Evolutionary conservation across 2,329 filamentous ascomycete genomes (phyloP).

Genomic region (Colletotrichum sp.): DNA sequence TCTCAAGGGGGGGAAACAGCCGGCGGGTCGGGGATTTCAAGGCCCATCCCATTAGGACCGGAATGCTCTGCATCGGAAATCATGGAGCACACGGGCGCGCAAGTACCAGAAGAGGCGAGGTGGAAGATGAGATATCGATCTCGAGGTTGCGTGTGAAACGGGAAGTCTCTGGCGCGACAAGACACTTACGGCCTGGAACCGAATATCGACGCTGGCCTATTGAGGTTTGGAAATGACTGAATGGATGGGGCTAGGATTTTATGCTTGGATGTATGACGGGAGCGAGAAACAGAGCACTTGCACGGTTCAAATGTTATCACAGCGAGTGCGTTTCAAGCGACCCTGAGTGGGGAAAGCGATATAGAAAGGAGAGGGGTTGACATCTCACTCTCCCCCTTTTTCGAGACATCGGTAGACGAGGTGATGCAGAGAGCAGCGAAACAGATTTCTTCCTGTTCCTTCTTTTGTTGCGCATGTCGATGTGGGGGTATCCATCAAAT

Average conservation of each 20-base stretch:
- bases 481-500: neutral
- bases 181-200: neutral
- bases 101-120: neutral
- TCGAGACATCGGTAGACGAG: neutral
- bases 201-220: neutral
- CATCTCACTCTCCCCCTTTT: neutral
- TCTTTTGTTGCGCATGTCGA: neutral
- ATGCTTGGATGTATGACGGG: neutral
- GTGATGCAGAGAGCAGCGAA: neutral
- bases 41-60: conserved; percentile 25
- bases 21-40: conserved; percentile 34
- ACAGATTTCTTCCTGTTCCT: neutral
- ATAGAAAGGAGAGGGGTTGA: neutral
- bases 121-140: neutral
- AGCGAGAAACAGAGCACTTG: neutral
- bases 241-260: neutral
- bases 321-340: neutral
- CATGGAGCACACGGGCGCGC: neutral
- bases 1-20: conserved; percentile 48
- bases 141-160: neutral
- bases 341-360: neutral
- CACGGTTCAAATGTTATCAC: neutral
- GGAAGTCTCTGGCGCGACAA: neutral
- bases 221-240: neutral
- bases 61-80: neutral